These are phyloP conservation scores for Stagonosporopsis rhizophila DNA, from an alignment of 2,329 filamentous ascomycete species.

Conservation along the genomic window DNA sequence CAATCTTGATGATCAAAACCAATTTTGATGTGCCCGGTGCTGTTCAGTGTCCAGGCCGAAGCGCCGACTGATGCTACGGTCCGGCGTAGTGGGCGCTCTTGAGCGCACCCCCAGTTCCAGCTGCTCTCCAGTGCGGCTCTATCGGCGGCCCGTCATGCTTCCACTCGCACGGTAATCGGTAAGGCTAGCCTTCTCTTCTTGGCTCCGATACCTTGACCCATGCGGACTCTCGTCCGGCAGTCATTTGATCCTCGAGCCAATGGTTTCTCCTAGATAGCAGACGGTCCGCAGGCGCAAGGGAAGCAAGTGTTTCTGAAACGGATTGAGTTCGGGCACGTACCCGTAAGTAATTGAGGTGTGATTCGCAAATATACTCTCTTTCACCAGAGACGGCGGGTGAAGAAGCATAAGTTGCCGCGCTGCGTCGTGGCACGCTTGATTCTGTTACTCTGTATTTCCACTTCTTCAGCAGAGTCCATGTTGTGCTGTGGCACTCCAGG, in stretches of 20 bases:
- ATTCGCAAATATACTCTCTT: not conserved
- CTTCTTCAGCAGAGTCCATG: not conserved
- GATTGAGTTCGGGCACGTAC: not conserved
- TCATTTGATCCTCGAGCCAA: constrained; percentile 2
- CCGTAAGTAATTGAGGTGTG: not conserved
- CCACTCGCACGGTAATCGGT: not conserved
- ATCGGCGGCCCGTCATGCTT: not conserved
- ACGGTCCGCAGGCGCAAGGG: not conserved
- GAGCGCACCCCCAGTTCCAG: not conserved
- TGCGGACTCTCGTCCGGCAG: not conserved
- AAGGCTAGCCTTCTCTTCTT: not conserved
- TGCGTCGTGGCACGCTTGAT: not conserved
- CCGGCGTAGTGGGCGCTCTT: not conserved
- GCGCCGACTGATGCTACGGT: not conserved
- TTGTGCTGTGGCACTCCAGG: not conserved
- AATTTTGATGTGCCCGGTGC: not conserved
- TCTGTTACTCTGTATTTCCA: too few relatives aligned
- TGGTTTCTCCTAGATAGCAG: not conserved
- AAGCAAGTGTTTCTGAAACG: not conserved
- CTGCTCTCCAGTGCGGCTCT: constrained; percentile 1
- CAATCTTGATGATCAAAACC: not conserved
- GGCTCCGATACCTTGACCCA: not conserved
- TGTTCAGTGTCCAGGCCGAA: not conserved
- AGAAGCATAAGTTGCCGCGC: not conserved
- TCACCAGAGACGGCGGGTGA: too few relatives aligned